Percentiles rank a stretch among this genome's conserved stretches.
phyloP scores from a whole-genome alignment of 1,139 yeast genomes.

The Protomyces gravidus region DNA sequence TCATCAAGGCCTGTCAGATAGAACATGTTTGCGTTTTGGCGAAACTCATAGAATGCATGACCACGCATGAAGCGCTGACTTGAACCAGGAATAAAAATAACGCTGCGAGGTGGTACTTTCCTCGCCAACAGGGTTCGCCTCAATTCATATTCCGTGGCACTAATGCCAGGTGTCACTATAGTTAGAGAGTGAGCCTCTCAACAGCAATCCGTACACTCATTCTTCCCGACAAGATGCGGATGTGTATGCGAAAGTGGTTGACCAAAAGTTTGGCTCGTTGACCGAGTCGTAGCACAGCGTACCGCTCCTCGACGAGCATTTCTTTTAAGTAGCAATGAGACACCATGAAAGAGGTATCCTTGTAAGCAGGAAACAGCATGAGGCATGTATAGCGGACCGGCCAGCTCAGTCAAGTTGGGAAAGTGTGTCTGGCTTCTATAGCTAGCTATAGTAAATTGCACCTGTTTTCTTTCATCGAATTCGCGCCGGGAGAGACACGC shows the following conservation, averaged over 20 bases:
- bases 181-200: neutral
- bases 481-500: too few relatives aligned
- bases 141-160: conserved; percentile 72
- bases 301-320: too few relatives aligned
- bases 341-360: too few relatives aligned
- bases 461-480: too few relatives aligned
- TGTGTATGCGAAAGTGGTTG: conserved; percentile 86
- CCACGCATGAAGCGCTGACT: conserved; percentile 76
- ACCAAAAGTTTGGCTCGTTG: conserved; percentile 45
- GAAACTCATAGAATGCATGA: conserved; percentile 83
- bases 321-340: too few relatives aligned
- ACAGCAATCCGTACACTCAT: conserved; percentile 46
- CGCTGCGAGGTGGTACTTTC: conserved; percentile 57
- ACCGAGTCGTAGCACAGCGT: neutral
- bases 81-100: conserved; percentile 52
- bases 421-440: too few relatives aligned
- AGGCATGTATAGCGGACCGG: too few relatives aligned
- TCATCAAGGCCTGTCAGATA: conserved; percentile 59
- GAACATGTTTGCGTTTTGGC: conserved; percentile 76
- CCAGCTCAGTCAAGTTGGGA: too few relatives aligned
- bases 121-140: conserved; percentile 60
- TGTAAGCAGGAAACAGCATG: neutral
- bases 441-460: too few relatives aligned
- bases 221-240: conserved; percentile 65
- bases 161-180: conserved; percentile 73